Evolutionary conservation across 805 yeast species (phyloP).

Genomic region (Grigorovia transvaalensis): DNA sequence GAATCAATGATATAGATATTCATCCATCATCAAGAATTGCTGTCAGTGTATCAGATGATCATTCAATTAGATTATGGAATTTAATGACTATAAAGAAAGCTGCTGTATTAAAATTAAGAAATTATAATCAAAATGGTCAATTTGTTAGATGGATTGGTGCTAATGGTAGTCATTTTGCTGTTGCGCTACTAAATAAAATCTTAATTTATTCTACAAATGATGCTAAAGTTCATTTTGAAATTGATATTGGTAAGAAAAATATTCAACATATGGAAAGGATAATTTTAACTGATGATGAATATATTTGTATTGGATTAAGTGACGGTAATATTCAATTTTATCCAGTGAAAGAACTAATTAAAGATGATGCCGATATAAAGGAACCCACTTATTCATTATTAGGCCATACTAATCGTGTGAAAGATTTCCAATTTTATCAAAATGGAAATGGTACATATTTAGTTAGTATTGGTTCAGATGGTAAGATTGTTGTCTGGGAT

Average conservation of each 20-base stretch:
- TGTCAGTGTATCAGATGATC: conserved; percentile 77
- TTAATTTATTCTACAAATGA: conserved; percentile 54
- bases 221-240: conserved; percentile 47
- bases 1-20: conserved; percentile 73
- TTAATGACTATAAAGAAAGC: conserved; percentile 95
- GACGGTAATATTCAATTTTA: conserved; percentile 62
- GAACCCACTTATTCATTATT: conserved; percentile 49
- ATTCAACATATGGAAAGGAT: conserved; percentile 59
- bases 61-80: conserved; percentile 84
- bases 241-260: conserved; percentile 39
- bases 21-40: conserved; percentile 90
- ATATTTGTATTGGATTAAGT: conserved; percentile 55
- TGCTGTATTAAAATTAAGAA: conserved; percentile 62
- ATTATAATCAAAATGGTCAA: conserved; percentile 57
- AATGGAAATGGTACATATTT: conserved; percentile 38
- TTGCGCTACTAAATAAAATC: conserved; percentile 60
- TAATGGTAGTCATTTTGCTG: conserved; percentile 61
- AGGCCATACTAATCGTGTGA: conserved; percentile 82
- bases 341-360: conserved; percentile 30
- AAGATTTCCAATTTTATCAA: conserved; percentile 54
- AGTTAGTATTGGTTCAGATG: conserved; percentile 85
- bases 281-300: conserved; percentile 35
- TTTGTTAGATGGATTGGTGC: conserved; percentile 54
- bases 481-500: conserved; percentile 88
- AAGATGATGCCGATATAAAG: conserved; percentile 13